Percentiles rank a stretch among this genome's conserved stretches.
Conservation (phyloP, 495 filamentous ascomycete species). For the Talaromyces thailandensis region DNA sequence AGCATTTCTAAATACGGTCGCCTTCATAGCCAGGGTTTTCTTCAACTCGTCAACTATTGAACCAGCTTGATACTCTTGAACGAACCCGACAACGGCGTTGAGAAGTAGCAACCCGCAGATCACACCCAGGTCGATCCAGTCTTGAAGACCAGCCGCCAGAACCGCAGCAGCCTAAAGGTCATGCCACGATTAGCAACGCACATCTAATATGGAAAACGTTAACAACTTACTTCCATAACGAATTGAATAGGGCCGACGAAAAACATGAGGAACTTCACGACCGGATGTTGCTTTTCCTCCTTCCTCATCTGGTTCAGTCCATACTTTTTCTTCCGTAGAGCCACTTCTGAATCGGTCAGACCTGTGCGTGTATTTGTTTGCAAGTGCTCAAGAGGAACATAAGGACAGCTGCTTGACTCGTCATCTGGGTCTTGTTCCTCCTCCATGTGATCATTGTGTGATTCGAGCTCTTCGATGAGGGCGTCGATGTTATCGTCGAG, state of each 20-base stretch:
- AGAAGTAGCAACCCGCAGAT: constrained; percentile 67
- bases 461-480: constrained; percentile 77
- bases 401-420: constrained; percentile 31
- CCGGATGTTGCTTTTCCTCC: constrained; percentile 76
- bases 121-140: constrained; percentile 75
- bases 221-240: constrained; percentile 79
- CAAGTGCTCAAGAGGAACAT: constrained; percentile 53
- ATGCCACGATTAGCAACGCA: constrained; percentile 1
- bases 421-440: constrained; percentile 45
- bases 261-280: constrained; percentile 74
- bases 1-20: constrained; percentile 73
- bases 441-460: constrained; percentile 57
- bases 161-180: constrained; percentile 53
- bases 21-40: constrained; percentile 81
- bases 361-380: constrained; percentile 62
- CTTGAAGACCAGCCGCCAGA: constrained; percentile 64
- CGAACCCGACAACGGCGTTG: constrained; percentile 78
- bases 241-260: constrained; percentile 90
- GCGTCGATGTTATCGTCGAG: constrained; percentile 69
- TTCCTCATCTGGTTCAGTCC: constrained; percentile 76
- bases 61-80: constrained; percentile 83
- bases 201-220: not conserved
- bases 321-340: constrained; percentile 62
- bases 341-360: constrained; percentile 64
- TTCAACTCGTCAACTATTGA: constrained; percentile 89